Evolutionary conservation across 148 eudicot genomes (phyloP).

Genomic region (Persicaria maculosa): DNA sequence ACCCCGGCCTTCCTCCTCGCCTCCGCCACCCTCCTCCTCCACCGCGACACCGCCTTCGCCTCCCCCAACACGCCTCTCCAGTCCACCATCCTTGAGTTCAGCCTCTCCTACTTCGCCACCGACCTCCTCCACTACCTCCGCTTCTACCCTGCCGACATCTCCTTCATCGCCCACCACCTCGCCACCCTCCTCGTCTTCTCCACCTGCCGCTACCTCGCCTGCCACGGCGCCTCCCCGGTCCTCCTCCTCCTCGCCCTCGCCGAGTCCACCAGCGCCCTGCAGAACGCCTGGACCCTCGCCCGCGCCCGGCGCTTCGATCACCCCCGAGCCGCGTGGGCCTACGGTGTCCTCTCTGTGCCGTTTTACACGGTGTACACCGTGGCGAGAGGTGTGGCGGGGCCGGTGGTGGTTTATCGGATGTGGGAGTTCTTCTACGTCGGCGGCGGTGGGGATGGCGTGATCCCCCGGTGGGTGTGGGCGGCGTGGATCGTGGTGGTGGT

Average conservation of each 20-base stretch:
- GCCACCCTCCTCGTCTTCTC: slow-evolving; percentile 72
- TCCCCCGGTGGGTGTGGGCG: slow-evolving; percentile 71
- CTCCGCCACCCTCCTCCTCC: slow-evolving; percentile 24
- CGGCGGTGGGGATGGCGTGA: slow-evolving; percentile 32
- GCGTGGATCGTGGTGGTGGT: slow-evolving; percentile 63
- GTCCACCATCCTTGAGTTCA: slow-evolving; percentile 48
- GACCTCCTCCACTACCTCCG: slow-evolving; percentile 61
- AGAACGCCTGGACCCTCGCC: slow-evolving; percentile 73
- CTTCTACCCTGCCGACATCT: slow-evolving; percentile 50
- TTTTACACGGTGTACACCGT: slow-evolving; percentile 53
- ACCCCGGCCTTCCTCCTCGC: slow-evolving; percentile 72
- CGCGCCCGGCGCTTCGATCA: slow-evolving; percentile 35
- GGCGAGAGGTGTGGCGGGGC: slow-evolving; percentile 60
- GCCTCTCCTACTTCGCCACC: slow-evolving; percentile 65
- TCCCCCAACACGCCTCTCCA: slow-evolving; percentile 41
- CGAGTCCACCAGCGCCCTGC: slow-evolving; percentile 64
- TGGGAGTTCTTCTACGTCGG: slow-evolving; percentile 39
- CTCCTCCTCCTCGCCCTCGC: slow-evolving; percentile 53
- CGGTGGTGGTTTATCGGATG: slow-evolving; percentile 54
- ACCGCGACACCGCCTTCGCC: slow-evolving; percentile 23
- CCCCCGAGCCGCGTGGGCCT: slow-evolving; percentile 40
- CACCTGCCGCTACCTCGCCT: slow-evolving; percentile 53
- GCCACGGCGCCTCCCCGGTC: slow-evolving; percentile 54
- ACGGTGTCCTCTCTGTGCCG: slow-evolving; percentile 39
- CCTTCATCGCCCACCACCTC: slow-evolving; percentile 69